Evolutionary conservation across 2,329 filamentous ascomycete species (phyloP).

Genomic region (Ceratocystis alfenasii): DNA sequence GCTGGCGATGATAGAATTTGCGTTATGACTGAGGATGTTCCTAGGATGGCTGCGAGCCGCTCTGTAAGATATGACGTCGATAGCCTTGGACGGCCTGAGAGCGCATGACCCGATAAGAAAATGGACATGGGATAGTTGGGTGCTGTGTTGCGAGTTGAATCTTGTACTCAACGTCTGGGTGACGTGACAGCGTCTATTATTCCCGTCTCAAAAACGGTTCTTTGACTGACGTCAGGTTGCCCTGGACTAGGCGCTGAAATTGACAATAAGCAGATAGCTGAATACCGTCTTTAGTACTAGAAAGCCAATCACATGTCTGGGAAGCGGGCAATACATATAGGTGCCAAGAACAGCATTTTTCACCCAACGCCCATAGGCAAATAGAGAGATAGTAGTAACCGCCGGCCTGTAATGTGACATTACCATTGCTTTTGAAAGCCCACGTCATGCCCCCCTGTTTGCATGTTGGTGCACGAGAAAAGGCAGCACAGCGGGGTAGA

Average conservation of each 20-base stretch:
- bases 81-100: conserved; percentile 10
- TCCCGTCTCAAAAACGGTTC: no score
- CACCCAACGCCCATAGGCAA: not conserved
- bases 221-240: no score
- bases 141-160: not conserved
- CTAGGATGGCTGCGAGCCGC: conserved; percentile 11
- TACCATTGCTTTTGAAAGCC: not conserved
- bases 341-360: not conserved
- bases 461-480: not conserved
- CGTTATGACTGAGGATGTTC: conserved; percentile 6
- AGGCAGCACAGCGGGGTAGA: not conserved
- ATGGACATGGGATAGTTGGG: not conserved
- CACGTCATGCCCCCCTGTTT: not conserved
- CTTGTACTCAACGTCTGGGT: no score
- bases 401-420: not conserved
- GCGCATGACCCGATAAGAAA: not conserved
- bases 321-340: not conserved
- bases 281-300: no score
- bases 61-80: conserved; percentile 18
- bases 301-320: not conserved
- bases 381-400: not conserved
- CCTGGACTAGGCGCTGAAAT: no score
- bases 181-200: no score
- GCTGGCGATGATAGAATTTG: not conserved
- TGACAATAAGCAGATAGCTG: no score